These are phyloP conservation scores for Sanghuangporus sanghuang DNA, from an alignment of 1,284 basidiomycete species.

Conservation along the genomic window DNA sequence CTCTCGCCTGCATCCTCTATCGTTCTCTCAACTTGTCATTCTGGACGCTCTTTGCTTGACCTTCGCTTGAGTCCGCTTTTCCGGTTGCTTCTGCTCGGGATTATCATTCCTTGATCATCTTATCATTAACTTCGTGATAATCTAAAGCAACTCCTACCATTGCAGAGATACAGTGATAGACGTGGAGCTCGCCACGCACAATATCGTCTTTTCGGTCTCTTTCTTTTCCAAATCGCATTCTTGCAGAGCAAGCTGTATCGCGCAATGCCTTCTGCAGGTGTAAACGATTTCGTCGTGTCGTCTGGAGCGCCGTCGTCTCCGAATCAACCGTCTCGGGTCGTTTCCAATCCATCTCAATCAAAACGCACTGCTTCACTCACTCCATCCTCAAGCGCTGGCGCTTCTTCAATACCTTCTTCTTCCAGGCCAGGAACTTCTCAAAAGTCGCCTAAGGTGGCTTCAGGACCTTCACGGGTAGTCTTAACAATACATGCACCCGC, in stretches of 20 bases:
- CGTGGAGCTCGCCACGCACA: not conserved
- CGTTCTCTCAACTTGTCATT: not conserved
- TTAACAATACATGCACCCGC: not conserved
- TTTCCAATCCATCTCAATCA: not conserved
- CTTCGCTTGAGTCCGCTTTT: not conserved
- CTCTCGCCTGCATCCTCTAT: not conserved
- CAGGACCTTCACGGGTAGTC: not conserved
- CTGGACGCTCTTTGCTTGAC: not conserved
- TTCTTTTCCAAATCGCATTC: not conserved
- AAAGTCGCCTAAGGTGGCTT: not conserved
- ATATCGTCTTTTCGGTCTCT: not conserved
- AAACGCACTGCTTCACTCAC: not conserved
- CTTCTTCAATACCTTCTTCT: not conserved
- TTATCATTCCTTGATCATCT: not conserved
- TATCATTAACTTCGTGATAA: not conserved
- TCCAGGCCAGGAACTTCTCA: not conserved
- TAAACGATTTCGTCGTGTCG: not conserved
- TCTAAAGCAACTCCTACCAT: not conserved
- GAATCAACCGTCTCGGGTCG: not conserved
- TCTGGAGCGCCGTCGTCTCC: not conserved
- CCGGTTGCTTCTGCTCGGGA: not conserved
- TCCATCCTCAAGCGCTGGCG: slow-evolving; percentile 6
- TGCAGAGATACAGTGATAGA: not conserved
- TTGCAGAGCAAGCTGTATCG: not conserved
- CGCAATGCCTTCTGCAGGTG: not conserved